A percentile compares a stretch with the other conserved stretches of the same genome.
phyloP scores from a whole-genome alignment of 805 yeast species.

The Maudiozyma barnettii region DNA sequence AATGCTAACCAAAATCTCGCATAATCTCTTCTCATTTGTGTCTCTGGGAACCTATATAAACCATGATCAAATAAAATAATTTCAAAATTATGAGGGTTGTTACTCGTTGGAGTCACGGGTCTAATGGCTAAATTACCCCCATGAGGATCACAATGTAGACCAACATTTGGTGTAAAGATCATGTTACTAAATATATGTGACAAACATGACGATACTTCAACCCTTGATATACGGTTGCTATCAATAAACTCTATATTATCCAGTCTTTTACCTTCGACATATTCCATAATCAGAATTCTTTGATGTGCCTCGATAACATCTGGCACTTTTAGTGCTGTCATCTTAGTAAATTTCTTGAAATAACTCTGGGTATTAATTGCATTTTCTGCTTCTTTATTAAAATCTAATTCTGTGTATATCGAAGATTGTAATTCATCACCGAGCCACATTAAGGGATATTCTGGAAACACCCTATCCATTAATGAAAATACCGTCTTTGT shows the following conservation, averaged over 20 bases:
- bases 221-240: constrained; percentile 53
- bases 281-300: constrained; percentile 83
- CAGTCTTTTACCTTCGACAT: constrained; percentile 67
- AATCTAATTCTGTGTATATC: constrained; percentile 85
- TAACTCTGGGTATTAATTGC: constrained; percentile 61
- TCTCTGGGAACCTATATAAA: constrained; percentile 73
- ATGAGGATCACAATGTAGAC: constrained; percentile 96
- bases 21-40: constrained; percentile 67
- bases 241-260: constrained; percentile 65
- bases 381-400: constrained; percentile 76
- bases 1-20: constrained; percentile 90
- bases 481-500: constrained; percentile 67
- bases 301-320: constrained; percentile 52
- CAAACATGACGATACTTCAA: constrained; percentile 74
- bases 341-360: constrained; percentile 42
- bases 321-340: constrained; percentile 79
- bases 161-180: constrained; percentile 90
- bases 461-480: constrained; percentile 77
- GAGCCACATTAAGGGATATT: constrained; percentile 90
- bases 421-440: constrained; percentile 85
- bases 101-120: constrained; percentile 16
- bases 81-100: constrained; percentile 67
- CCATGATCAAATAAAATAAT: constrained; percentile 93
- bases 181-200: constrained; percentile 87
- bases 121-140: constrained; percentile 92